Evolutionary conservation across 1,284 basidiomycete genomes (phyloP).

Genomic region (Agaricales sp.): DNA sequence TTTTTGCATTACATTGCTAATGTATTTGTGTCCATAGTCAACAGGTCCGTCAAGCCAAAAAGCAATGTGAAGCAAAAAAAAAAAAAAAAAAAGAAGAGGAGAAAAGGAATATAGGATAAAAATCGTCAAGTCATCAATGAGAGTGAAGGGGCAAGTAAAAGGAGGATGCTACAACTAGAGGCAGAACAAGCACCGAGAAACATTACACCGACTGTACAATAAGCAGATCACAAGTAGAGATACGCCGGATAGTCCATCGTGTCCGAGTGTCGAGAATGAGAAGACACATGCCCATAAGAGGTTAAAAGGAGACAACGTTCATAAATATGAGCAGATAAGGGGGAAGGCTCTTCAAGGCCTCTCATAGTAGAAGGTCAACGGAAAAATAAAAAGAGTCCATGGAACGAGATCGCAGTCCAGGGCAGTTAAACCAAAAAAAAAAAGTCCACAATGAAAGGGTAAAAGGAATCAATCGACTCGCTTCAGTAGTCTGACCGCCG

Average conservation of each 20-base stretch:
- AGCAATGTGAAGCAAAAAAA: not conserved
- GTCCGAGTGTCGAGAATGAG: not conserved
- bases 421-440: not conserved
- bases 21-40: conserved; percentile 1
- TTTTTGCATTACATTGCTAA: too few species aligned
- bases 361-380: not conserved
- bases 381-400: not conserved
- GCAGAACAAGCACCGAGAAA: not conserved
- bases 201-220: not conserved
- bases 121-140: not conserved
- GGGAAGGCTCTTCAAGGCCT: not conserved
- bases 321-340: not conserved
- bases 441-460: not conserved
- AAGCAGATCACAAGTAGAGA: too few species aligned
- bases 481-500: not conserved
- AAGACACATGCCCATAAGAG: not conserved
- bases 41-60: conserved; percentile 2
- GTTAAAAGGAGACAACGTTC: not conserved
- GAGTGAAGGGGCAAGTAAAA: not conserved
- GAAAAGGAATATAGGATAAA: too few species aligned
- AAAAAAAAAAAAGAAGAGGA: not conserved
- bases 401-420: too few species aligned
- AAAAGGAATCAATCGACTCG: not conserved
- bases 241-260: not conserved
- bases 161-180: not conserved